Conservation (phyloP, 2,329 filamentous ascomycete genomes). For the Claviceps capensis region DNA sequence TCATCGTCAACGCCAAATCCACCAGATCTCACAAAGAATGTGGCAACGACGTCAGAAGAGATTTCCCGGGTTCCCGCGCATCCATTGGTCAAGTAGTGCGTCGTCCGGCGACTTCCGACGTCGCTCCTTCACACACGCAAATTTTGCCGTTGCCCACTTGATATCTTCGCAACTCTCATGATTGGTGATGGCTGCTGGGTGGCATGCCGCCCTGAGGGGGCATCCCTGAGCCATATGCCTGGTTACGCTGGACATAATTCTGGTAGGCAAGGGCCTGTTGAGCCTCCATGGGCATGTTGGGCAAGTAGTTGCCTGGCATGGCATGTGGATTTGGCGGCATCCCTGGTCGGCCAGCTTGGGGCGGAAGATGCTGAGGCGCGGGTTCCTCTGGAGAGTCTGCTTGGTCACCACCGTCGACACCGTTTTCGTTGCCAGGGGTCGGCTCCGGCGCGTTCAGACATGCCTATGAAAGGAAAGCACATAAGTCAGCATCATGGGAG, state of each 20-base stretch:
- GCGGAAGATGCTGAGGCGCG: conserved; percentile 59
- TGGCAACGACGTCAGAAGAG: conserved; percentile 15
- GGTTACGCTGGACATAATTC: conserved; percentile 62
- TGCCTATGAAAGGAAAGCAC: conserved; percentile 42
- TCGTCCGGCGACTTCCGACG: neutral
- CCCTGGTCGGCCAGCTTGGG: conserved; percentile 42
- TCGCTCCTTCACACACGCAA: neutral
- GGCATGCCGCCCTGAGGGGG: conserved; percentile 65
- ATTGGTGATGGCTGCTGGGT: conserved; percentile 70
- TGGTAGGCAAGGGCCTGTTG: conserved; percentile 74
- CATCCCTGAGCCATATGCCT: conserved; percentile 63
- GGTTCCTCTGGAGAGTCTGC: conserved; percentile 90
- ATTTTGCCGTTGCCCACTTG: neutral
- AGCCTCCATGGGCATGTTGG: conserved; percentile 55
- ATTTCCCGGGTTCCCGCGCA: conserved; percentile 13
- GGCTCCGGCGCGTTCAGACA: conserved; percentile 95
- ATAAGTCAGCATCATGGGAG: neutral
- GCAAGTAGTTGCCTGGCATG: conserved; percentile 51
- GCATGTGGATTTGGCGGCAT: conserved; percentile 47
- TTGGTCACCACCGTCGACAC: conserved; percentile 60
- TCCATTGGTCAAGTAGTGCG: conserved; percentile 5
- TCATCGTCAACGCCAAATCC: conserved; percentile 30
- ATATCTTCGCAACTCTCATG: conserved; percentile 30
- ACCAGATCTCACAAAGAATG: conserved; percentile 27
- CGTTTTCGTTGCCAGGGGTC: conserved; percentile 64